phyloP scores from a whole-genome alignment of 2,329 filamentous ascomycete species.

The Sporothrix protearum region DNA sequence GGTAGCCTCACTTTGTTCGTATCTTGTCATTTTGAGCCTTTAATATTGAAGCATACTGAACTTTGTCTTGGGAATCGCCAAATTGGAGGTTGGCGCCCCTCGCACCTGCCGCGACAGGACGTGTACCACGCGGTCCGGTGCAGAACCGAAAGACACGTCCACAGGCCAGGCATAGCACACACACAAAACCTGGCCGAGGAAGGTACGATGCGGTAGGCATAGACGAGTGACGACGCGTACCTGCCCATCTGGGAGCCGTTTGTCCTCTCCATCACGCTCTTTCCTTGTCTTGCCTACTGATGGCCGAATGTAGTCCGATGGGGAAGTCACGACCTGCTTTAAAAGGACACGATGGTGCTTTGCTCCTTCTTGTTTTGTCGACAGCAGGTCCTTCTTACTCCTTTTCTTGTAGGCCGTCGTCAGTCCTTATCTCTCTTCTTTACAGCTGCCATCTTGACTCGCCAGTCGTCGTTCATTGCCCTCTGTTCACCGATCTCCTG shows the following conservation, averaged over 20 bases:
- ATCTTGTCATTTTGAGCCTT: not conserved
- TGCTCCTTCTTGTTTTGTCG: not conserved
- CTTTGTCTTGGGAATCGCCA: not conserved
- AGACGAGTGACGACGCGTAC: constrained; percentile 4
- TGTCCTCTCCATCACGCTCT: not conserved
- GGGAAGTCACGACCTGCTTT: not conserved
- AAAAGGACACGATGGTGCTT: not conserved
- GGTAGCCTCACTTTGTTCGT: not conserved
- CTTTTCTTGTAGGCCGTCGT: not conserved
- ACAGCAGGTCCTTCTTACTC: not conserved
- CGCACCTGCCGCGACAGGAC: not conserved
- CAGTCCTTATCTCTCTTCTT: not conserved
- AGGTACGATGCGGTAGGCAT: not conserved
- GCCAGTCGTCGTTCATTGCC: not conserved
- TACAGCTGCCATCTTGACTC: not conserved
- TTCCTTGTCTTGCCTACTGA: not conserved
- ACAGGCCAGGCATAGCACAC: not conserved
- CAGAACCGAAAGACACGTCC: constrained; percentile 10
- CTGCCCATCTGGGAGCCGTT: not conserved
- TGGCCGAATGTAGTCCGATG: not conserved
- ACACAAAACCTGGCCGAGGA: not conserved
- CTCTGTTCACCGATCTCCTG: not conserved
- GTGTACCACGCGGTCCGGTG: not conserved
- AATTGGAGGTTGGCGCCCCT: not conserved
- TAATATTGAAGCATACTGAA: not conserved